Evolutionary conservation across 306 rosid species (phyloP).

Genomic region (Prunus campanulata): DNA sequence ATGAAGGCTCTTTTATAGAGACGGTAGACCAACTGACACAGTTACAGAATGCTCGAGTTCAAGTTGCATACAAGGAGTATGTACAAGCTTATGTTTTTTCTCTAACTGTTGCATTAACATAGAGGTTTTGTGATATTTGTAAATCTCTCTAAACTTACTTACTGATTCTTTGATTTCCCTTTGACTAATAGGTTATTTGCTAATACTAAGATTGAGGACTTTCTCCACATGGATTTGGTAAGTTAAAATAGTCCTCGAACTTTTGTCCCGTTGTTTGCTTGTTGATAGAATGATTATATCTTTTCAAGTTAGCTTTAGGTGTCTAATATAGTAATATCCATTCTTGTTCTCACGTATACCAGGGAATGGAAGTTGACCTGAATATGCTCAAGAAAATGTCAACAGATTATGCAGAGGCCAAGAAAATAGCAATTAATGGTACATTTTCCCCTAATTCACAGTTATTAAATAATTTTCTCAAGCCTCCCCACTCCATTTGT

Average conservation of each 20-base stretch:
- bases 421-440: slow-evolving; percentile 64
- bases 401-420: slow-evolving; percentile 66
- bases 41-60: slow-evolving; percentile 66
- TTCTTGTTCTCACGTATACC: slow-evolving; percentile 15
- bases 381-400: slow-evolving; percentile 54
- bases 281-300: neutral
- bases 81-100: neutral
- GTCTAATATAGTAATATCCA: neutral
- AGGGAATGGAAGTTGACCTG: slow-evolving; percentile 65
- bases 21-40: slow-evolving; percentile 67
- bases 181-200: slow-evolving; percentile 55
- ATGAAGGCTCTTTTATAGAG: slow-evolving; percentile 52
- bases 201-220: slow-evolving; percentile 42
- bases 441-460: neutral
- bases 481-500: neutral
- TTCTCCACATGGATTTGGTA: slow-evolving; percentile 76
- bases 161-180: slow-evolving; percentile 24
- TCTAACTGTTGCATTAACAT: slow-evolving; percentile 15
- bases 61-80: slow-evolving; percentile 60
- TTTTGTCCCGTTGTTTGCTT: neutral
- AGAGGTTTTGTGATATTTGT: slow-evolving; percentile 4
- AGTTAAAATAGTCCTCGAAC: slow-evolving; percentile 10
- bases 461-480: neutral
- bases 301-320: neutral
- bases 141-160: slow-evolving; percentile 14